Base-by-base conservation (phyloP, 805 yeast genomes). In the Metschnikowia bowlesiae region DNA sequence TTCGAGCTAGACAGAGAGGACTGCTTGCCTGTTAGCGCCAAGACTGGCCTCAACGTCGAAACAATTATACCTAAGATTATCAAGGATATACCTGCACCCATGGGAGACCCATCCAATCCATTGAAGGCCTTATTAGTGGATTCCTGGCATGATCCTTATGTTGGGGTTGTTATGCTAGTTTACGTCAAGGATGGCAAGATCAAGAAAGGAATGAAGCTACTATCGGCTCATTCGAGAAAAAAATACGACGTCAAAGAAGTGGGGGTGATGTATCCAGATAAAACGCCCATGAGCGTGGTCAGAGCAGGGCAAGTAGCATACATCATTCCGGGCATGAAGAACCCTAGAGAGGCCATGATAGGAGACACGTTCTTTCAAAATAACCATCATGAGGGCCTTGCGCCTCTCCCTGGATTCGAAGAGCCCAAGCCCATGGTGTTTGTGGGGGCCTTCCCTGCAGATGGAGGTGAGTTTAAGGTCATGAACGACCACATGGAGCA, bases 401-500 rank as follows among this genome's bases (percentile, higher is more conserved):
- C 84, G 54, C 85, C 97, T 1, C 74, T 92, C 28, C 96, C 95
- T 1, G 98, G 98, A 0, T 94, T 92, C 66, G 97, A 91, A 67
- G 97, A 89, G 60, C 91, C 96, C 0, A 91, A 94, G 66, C 97
- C 98, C 1, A 94, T 94, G 98, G 98, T 92, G 8, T 94, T 92
- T 65, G 95, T 92, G 44, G 98, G 98, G 11, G 99, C 98, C 0
- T 92, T 89, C 60, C 98, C 99, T 0, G 94, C 97, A 0, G 96
- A 92, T 61, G 96, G 96, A 4, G 79, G 85, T 0, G 96, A 92
- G 60, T 92, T 92, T 66, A 87, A 87, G 53, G 85, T 80, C 29
- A 76, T 92, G 74, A 96, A 94, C 62, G 98, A 94, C 60, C 85
- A 90, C 64, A 82, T 92, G 67, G 88, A 85, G 59, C 90, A 89